Evolutionary conservation across 1,139 yeast species (phyloP), one percentile per base, ranked within the genome.

Genomic region (Geotrichum australiense): DNA sequence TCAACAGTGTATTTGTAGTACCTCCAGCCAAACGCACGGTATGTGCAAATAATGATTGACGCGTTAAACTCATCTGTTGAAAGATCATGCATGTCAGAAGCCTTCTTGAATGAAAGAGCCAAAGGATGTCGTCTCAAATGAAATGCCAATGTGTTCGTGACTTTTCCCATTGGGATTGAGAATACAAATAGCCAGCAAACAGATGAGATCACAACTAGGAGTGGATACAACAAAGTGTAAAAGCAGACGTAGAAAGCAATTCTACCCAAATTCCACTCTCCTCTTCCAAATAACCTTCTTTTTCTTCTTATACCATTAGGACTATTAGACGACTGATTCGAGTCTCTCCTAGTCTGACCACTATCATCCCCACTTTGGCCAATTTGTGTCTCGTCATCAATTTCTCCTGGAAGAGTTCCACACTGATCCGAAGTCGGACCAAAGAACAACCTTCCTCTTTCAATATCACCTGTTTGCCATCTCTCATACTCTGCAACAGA

Each of bases 1-100:
- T 86, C 97, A 43, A 91, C 82, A 0, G 98, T 91, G 61, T 85
- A 89, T 66, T 91, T 91, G 68, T 89, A 91, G 65, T 91, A 91
- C 58, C 86, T 95, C 59, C 76, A 70, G 1, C 97, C 97, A 53
- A 87, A 78, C 44, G 95, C 86, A 54, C 97, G 76, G 63, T 87
- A 91, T 0, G 97, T 89, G 65, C 96, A 86, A 20, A 76, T 73
- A 53, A 73, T 69, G 41, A 81, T 71, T 4, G 74, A 63, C 25
- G 68, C 56, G n/a, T 51, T 38, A 31, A 47, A 47, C 18, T 41
- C 44, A 1, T 40, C 31, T 5, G 53, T 43, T 5, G 50, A 31
- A 2, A 48, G 45, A 42, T 53, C 49, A 54, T 66, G 45, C 54
- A 62, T 37, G 50, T 59, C 38, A 45, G 71, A 68, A 50, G 82